Conservation (phyloP, 306 rosid species). For the Casuarina glauca region DNA sequence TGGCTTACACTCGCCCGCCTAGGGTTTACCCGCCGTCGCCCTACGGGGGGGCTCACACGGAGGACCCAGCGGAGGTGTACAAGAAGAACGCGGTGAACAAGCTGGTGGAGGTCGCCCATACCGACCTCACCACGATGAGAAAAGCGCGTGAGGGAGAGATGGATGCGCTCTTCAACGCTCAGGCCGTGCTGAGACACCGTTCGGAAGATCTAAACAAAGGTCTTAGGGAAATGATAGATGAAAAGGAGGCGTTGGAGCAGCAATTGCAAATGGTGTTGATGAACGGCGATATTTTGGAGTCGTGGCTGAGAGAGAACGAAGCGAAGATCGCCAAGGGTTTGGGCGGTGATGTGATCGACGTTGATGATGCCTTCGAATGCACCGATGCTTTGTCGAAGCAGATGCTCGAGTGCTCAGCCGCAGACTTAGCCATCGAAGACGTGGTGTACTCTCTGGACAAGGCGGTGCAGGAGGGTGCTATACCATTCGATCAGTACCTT, state of each 20-base stretch:
- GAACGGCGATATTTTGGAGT: conserved; percentile 74
- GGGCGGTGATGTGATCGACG: conserved; percentile 33
- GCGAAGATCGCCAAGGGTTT: conserved; percentile 42
- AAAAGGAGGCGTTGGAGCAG: conserved; percentile 88
- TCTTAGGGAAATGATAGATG: conserved; percentile 72
- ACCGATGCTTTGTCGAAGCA: conserved; percentile 71
- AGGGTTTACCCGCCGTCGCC: conserved; percentile 79
- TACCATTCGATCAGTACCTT: conserved; percentile 82
- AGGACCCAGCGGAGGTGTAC: conserved; percentile 69
- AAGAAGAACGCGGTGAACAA: conserved; percentile 67
- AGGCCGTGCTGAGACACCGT: conserved; percentile 63
- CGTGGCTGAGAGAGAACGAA: conserved; percentile 76
- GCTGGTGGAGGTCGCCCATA: conserved; percentile 74
- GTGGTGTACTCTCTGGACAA: conserved; percentile 77
- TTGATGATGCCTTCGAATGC: conserved; percentile 68
- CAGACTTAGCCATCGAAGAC: conserved; percentile 88
- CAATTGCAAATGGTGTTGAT: conserved; percentile 86
- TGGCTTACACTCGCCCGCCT: conserved; percentile 51
- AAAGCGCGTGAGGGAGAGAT: conserved; percentile 67
- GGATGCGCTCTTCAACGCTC: conserved; percentile 68
- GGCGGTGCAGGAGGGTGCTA: conserved; percentile 67
- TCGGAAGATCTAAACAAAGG: conserved; percentile 58
- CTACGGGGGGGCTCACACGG: conserved; percentile 55
- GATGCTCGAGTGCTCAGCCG: conserved; percentile 73
- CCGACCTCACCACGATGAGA: conserved; percentile 52